Evolutionary conservation across 164 flowering plant genomes (phyloP).

Genomic region (Malania oleifera): DNA sequence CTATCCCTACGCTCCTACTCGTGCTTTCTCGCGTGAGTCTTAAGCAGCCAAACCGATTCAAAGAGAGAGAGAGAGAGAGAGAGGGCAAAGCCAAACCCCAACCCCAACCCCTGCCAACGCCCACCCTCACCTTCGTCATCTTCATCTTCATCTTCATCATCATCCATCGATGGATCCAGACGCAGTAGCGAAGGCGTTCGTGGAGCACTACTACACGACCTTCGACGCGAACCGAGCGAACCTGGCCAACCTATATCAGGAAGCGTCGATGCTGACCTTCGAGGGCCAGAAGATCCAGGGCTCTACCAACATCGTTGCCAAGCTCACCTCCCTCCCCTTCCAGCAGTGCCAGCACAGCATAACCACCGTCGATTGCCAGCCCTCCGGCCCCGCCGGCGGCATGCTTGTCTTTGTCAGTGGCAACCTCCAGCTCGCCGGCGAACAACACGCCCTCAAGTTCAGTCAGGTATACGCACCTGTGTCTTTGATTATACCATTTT

Average conservation of each 20-base stretch:
- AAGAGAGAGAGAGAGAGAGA: slow-evolving; percentile 3
- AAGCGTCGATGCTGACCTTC: slow-evolving; percentile 70
- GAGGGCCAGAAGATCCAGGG: slow-evolving; percentile 90
- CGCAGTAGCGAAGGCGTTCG: slow-evolving; percentile 69
- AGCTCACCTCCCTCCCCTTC: slow-evolving; percentile 66
- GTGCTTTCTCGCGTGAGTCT: background rate
- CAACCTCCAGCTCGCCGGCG: slow-evolving; percentile 77
- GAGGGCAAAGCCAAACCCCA: background rate
- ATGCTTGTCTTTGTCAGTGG: slow-evolving; percentile 85
- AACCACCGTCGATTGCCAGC: slow-evolving; percentile 87
- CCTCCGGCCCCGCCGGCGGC: slow-evolving; percentile 74
- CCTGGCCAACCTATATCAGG: slow-evolving; percentile 66
- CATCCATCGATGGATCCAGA: slow-evolving; percentile 93
- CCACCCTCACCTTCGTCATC: background rate
- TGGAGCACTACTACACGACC: slow-evolving; percentile 82
- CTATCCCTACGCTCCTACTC: background rate
- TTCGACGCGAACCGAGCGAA: slow-evolving; percentile 66
- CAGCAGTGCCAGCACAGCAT: slow-evolving; percentile 78
- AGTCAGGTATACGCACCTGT: slow-evolving; percentile 69
- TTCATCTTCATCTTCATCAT: background rate
- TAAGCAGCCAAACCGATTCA: background rate
- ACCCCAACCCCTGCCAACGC: background rate
- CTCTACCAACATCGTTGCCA: slow-evolving; percentile 53
- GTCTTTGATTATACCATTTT: too few species aligned
- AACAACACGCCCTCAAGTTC: slow-evolving; percentile 83